Evolutionary conservation across 805 yeast species (phyloP), one percentile per base, ranked within the genome.

Genomic region (Hanseniaspora meyeri): DNA sequence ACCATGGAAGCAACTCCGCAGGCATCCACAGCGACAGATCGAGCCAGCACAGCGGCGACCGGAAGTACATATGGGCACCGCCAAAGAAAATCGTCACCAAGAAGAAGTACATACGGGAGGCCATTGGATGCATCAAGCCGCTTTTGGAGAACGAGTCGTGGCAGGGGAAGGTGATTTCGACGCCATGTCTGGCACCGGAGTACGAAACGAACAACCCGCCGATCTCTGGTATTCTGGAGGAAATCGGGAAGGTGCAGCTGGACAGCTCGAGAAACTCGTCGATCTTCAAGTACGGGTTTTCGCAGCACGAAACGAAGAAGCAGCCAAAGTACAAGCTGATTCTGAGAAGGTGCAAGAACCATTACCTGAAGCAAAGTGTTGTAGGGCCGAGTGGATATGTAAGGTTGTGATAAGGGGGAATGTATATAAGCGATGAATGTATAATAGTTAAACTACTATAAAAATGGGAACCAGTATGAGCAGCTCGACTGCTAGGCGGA

Each of bases 121-220:
- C 82, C 17, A 64, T 80, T 37, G 73, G 83, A 49, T 81, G 86
- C 60, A 77, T 81, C 29, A 77, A 73, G 60, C 77, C 82, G 3
- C 68, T 81, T 54, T 70, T 75, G 1, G 71, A 71, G 59, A 79
- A 76, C 47, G 81, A 79, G 45, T 61, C 72, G 9, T 81, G 85
- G 85, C 66, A 75, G 24, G 77, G 79, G 46, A 77, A 72, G 61
- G 63, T 70, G 34, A 61, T 77, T 20, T 72, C 74, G 36, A 72
- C 72, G 3, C 63, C 66, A 14, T 42, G 60, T 7, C 46, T 38
- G 20, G 60, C 64, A 6, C 68, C 70, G 4, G 49, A 47, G 1
- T 63, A 55, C 49, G 61, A 59, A 20, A 65, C 68, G 0, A 64
- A 61, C 49, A 64, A 66, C 45, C 46, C 57, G 36, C 68, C 70